A percentile compares a stretch with the other conserved stretches of the same genome.
phyloP scores from a whole-genome alignment of 2,329 filamentous ascomycete genomes.

The Aspergillaceae sp. region DNA sequence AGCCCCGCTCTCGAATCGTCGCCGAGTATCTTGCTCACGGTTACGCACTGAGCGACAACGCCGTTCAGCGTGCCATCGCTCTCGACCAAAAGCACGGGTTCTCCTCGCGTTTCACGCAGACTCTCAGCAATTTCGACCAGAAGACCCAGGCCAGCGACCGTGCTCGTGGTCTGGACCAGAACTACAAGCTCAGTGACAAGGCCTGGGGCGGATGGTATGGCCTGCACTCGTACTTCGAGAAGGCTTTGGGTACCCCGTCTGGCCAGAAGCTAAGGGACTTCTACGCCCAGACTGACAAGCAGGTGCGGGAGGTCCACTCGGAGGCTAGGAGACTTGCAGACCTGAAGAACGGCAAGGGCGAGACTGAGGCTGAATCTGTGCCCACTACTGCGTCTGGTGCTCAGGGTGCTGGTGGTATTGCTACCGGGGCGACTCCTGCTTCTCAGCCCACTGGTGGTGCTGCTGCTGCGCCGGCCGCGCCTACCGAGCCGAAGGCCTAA shows the following conservation, averaged over 20 bases:
- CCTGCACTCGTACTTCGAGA: constrained; percentile 85
- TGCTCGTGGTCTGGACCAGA: constrained; percentile 73
- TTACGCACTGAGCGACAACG: constrained; percentile 70
- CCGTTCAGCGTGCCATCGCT: constrained; percentile 73
- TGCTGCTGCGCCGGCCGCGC: constrained; percentile 4
- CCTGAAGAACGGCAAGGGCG: constrained; percentile 57
- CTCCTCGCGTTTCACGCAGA: constrained; percentile 66
- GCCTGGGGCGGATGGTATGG: constrained; percentile 60
- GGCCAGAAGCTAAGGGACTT: constrained; percentile 82
- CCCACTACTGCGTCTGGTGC: constrained; percentile 17
- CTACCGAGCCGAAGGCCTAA: constrained; percentile 22
- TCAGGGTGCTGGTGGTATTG: constrained; percentile 10
- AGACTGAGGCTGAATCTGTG: constrained; percentile 29
- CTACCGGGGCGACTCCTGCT: constrained; percentile 13
- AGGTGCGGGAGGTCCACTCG: constrained; percentile 86
- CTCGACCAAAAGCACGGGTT: constrained; percentile 88
- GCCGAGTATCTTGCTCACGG: constrained; percentile 96
- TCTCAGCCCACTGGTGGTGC: constrained; percentile 14
- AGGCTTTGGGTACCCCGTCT: constrained; percentile 76
- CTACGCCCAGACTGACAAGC: constrained; percentile 75
- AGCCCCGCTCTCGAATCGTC: constrained; percentile 84
- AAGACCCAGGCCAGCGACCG: constrained; percentile 85
- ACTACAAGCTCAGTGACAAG: constrained; percentile 70
- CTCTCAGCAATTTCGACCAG: constrained; percentile 66
- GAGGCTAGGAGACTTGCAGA: constrained; percentile 85